Evolutionary conservation across 306 rosid species (phyloP), one percentile per base, ranked within the genome.

Genomic region (Citrullus mucosospermus): DNA sequence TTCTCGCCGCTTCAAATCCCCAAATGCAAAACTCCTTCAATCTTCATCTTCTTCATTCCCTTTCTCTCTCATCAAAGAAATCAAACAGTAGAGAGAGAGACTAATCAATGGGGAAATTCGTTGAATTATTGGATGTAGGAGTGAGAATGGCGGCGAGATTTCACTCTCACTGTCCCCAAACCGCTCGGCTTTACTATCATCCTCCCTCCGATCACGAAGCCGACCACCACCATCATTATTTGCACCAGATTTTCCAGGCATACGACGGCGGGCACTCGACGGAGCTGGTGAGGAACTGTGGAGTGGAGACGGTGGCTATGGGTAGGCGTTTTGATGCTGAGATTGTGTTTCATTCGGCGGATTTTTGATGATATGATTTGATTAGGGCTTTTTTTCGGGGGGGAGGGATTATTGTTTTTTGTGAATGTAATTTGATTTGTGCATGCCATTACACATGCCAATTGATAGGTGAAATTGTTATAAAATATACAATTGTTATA

Each of bases 81-180:
- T 11, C 66, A 11, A 11, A 30, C 46, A 30, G 41, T 3, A 22
- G 69, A 76, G 22, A 76, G 22, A 34, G 56, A 13, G 51, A n/a
- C 34, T 8, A 43, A 18, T 4, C 36, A 15, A 87, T 88, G 89
- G 80, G 72, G 15, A 88, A 85, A 79, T 74, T 83, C 68, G 86
- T 88, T 32, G 91, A 88, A 63, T 36, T 88, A 53, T 78, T 88
- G 78, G 91, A 88, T 51, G 76, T 75, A 4, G 91, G 88, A 36
- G 86, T 85, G 80, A 88, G 91, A 88, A 82, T 84, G 30, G 91
- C 83, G 8, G 89, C 87, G 34, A 85, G 91, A 51, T 85, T 88
- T 66, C 91, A 88, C 56, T 72, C 91, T 70, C 86, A 85, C 76
- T 88, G 91, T 77, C 87, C 91, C 11, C 91, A 85, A 82, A 88